Evolutionary conservation across 192 early-diverging fungal species (phyloP), one percentile per base, ranked within the genome.

Genomic region (Entomortierella lignicola): DNA sequence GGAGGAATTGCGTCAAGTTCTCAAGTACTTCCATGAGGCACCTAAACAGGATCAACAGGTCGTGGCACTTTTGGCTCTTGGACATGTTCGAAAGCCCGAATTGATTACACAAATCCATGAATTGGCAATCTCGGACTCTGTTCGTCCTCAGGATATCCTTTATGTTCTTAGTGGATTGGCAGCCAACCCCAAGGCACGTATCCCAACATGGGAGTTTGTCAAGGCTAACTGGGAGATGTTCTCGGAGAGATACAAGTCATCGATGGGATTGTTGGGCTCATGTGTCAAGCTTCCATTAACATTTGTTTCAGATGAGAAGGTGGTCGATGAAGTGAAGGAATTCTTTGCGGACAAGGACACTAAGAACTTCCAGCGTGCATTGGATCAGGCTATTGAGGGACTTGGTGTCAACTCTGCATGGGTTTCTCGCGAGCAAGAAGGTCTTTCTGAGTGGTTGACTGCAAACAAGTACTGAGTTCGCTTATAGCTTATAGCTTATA

Each of bases 311-410:
- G 69, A 75, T 34, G 30, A 82, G 8, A 85, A 83, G 4, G 80
- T 85, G 23, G 84, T 93, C 73, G 80, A 82, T 61, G 90, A 93
- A 60, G 81, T 92, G 65, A 89, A 85, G 31, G 69, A 84, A n/a
- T 89, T 90, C 73, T 90, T 94, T 61, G 83, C 83, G 41, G 87
- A 89, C 43, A 87, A 90, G 71, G 89, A 89, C 50, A 87, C 86
- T 39, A 85, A 87, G 70, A 87, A 89, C 34, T 91, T 90, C 71
- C 84, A 83, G 29, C 84, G 90, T 48, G 85, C 92, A 34, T 66
- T 95, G 27, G 87, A 90, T 57, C 93, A 95, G 85, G 89, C 89
- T 25, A 82, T 94, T 37, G 93, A 94, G 74, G 85, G 83, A 25
- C 85, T 90, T 64, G 82, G 85, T 30, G 84, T 88, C 47, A 89